Base-by-base conservation (phyloP, 257 asterid species). In the Perilla frutescens region DNA sequence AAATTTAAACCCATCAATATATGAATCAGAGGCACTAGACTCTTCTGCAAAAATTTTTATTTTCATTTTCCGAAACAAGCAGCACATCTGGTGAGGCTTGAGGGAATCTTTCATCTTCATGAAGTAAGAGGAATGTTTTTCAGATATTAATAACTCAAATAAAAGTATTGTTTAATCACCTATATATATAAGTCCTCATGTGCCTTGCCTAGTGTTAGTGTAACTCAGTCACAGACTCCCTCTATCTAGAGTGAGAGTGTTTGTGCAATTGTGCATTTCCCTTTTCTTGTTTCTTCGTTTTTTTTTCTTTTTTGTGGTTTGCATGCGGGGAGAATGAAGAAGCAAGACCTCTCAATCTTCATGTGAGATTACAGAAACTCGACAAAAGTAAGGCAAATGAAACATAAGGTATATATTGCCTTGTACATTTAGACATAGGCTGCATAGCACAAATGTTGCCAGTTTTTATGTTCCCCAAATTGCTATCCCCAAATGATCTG, bases 301-400 rank as follows among this genome's bases (percentile, higher is more conserved):
- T 55, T 7, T 55, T 3, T 8, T 50, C 12, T 3, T 50, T 50
- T 50, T n/a, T 50, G 14, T 1, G 8, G 29, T 1, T 34, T 34
- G 8, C 4, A 20, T n/a, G 36, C 1, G 56, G 41, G 12, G 63
- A 3, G n/a, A 1, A 14, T 5, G 15, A 8, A 7, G 1, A 32
- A 50, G 61, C 44, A 40, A 62, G 53, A 40, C 39, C 8, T 4
- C 40, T 6, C 8, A 13, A 36, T 66, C 49, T 37, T 50, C 12
- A n/a, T 3, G 41, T 68, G 45, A 36, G 7, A 32, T 68, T 37
- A 51, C 29, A 15, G 8, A 4, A 67, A 59, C 9, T 60, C 13
- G 48, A 60, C 66, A 34, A 34, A 60, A 60, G 11, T 60, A 15
- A 13, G 72, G 37, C 31, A 29, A 56, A 29, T n/a, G 40, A 68